A percentile compares a stretch with the other conserved stretches of the same genome.
Evolutionary conservation across 352 stramenopile species (phyloP).

Genomic region (Phytophthora pinifolia): DNA sequence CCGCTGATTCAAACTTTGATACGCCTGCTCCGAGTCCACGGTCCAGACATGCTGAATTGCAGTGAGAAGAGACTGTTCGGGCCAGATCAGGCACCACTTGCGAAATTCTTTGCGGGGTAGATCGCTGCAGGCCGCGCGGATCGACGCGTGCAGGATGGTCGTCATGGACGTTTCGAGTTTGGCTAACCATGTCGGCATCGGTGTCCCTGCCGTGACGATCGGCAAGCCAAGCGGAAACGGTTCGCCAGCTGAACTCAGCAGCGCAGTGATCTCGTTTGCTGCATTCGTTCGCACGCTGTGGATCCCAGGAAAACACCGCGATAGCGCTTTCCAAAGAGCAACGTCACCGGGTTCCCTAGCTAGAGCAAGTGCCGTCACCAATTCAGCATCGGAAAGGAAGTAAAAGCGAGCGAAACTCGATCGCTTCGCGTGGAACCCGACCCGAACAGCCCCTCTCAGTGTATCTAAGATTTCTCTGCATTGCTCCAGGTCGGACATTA

Average conservation of each 20-base stretch:
- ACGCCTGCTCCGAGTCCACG: conserved; percentile 53
- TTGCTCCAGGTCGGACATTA: conserved; percentile 38
- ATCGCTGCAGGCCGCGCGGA: conserved; percentile 62
- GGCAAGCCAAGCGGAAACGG: conserved; percentile 54
- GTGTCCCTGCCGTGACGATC: conserved; percentile 42
- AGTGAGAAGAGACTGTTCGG: conserved; percentile 65
- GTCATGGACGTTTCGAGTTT: conserved; percentile 65
- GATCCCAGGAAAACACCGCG: conserved; percentile 64
- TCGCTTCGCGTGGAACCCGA: conserved; percentile 55
- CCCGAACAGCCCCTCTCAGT: conserved; percentile 38
- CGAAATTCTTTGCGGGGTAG: conserved; percentile 76
- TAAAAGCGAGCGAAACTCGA: conserved; percentile 66
- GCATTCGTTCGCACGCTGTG: conserved; percentile 44
- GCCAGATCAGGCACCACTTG: conserved; percentile 82
- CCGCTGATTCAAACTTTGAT: conserved; percentile 17
- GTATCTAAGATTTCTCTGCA: conserved; percentile 51
- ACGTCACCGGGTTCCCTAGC: conserved; percentile 16
- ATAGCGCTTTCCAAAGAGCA: conserved; percentile 45
- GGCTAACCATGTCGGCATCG: conserved; percentile 48
- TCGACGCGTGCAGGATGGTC: conserved; percentile 70
- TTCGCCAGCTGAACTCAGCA: conserved; percentile 56
- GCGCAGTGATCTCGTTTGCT: conserved; percentile 51
- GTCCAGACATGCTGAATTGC: conserved; percentile 62
- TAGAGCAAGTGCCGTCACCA: conserved; percentile 47
- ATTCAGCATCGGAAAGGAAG: conserved; percentile 61